Percentiles rank a stretch among this genome's conserved stretches.
phyloP scores from a whole-genome alignment of 805 yeast genomes.

The Saccharomycopsis javanensis region DNA sequence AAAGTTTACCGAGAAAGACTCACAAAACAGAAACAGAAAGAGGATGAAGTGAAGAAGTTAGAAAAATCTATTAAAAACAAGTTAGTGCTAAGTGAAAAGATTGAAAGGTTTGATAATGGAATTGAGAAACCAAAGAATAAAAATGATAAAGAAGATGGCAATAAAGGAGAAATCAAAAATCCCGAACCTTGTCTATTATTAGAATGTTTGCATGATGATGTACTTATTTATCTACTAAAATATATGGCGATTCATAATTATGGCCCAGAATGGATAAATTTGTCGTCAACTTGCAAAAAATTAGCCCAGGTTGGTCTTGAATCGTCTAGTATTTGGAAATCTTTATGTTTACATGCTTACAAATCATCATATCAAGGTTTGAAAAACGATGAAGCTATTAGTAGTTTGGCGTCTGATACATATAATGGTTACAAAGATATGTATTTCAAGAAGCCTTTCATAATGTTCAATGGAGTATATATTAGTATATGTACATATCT shows the following conservation, averaged over 20 bases:
- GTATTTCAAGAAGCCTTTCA: conserved; percentile 59
- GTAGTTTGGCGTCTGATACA: neutral
- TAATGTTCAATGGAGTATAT: conserved; percentile 76
- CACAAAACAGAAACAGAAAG: conserved; percentile 1
- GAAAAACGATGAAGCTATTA: neutral
- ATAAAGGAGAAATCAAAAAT: conserved; percentile 23
- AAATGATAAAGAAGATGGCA: neutral
- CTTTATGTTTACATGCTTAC: conserved; percentile 1
- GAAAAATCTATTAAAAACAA: neutral
- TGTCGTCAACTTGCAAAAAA: conserved; percentile 50
- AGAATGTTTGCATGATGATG: conserved; percentile 45
- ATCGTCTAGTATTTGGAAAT: conserved; percentile 13
- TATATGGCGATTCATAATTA: conserved; percentile 33
- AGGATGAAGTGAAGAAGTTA: neutral
- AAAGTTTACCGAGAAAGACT: conserved; percentile 43
- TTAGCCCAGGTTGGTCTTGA: conserved; percentile 23
- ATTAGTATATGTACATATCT: conserved; percentile 78
- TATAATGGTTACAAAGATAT: conserved; percentile 34
- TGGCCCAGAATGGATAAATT: conserved; percentile 57
- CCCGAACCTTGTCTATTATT: conserved; percentile 29
- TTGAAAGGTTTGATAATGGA: neutral
- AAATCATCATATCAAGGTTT: conserved; percentile 2
- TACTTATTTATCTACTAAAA: conserved; percentile 42
- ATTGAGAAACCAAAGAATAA: neutral
- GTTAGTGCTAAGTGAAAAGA: neutral